These are phyloP conservation scores for Diaporthe vaccinii DNA, from an alignment of 2,329 filamentous ascomycete species.

Conservation along the genomic window DNA sequence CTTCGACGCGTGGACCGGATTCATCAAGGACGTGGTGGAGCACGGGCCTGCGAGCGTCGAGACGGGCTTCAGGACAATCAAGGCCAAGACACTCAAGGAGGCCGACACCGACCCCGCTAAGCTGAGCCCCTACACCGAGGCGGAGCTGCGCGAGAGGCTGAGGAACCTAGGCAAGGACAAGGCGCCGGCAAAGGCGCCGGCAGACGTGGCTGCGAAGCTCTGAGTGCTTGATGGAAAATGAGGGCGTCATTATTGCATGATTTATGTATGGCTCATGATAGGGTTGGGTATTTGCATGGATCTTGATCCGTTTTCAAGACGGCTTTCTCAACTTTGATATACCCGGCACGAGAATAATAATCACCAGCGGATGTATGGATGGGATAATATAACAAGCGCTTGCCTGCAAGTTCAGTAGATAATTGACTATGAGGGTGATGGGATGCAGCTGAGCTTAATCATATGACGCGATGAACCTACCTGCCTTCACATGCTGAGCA, in stretches of 20 bases:
- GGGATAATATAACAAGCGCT: background rate
- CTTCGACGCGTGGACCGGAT: slow-evolving; percentile 68
- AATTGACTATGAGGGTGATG: background rate
- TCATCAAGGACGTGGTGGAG: slow-evolving; percentile 61
- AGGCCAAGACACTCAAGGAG: slow-evolving; percentile 66
- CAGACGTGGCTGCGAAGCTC: slow-evolving; percentile 38
- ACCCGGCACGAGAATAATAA: slow-evolving; percentile 22
- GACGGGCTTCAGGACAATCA: slow-evolving; percentile 60
- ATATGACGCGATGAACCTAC: background rate
- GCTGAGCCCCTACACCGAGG: slow-evolving; percentile 59
- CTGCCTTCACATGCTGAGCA: background rate
- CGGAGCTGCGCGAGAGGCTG: slow-evolving; percentile 58
- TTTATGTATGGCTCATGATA: background rate
- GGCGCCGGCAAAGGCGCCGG: slow-evolving; percentile 39
- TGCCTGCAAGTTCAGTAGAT: background rate
- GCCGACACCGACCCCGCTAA: slow-evolving; percentile 56
- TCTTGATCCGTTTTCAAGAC: slow-evolving; percentile 6
- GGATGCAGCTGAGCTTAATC: background rate
- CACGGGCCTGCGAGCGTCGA: slow-evolving; percentile 49
- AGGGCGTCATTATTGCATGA: slow-evolving; percentile 4
- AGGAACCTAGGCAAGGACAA: slow-evolving; percentile 47
- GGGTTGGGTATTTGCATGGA: slow-evolving; percentile 3
- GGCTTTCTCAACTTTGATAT: slow-evolving; percentile 14
- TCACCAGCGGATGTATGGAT: background rate
- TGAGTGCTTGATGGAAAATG: slow-evolving; percentile 1